These are phyloP conservation scores for Botrytis aclada DNA, from an alignment of 2,329 filamentous ascomycete genomes.

Conservation along the genomic window DNA sequence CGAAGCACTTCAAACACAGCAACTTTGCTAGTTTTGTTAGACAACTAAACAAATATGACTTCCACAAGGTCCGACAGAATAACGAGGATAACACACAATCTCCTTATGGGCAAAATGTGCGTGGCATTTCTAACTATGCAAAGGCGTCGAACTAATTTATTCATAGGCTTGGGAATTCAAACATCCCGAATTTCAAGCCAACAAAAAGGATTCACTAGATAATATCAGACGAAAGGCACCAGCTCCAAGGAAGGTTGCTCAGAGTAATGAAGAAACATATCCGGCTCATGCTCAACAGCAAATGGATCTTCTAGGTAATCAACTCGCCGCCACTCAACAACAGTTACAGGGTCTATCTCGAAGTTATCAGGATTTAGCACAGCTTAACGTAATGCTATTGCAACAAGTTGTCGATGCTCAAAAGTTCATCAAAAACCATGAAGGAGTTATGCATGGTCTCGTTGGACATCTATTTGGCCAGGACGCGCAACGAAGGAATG, in stretches of 20 bases:
- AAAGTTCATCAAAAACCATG: slow-evolving; percentile 64
- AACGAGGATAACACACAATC: slow-evolving; percentile 82
- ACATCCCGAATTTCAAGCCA: slow-evolving; percentile 91
- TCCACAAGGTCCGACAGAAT: slow-evolving; percentile 93
- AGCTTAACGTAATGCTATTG: slow-evolving; percentile 59
- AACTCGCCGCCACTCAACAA: slow-evolving; percentile 84
- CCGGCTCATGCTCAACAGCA: slow-evolving; percentile 65
- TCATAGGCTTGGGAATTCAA: slow-evolving; percentile 89
- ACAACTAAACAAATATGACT: slow-evolving; percentile 96
- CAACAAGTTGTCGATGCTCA: slow-evolving; percentile 60
- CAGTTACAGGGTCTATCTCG: slow-evolving; percentile 87
- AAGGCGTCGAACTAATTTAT: slow-evolving; percentile 33
- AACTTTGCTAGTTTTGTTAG: slow-evolving; percentile 97
- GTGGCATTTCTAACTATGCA: slow-evolving; percentile 29
- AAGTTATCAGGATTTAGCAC: slow-evolving; percentile 72
- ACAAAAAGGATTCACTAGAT: slow-evolving; percentile 94
- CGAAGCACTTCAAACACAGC: slow-evolving; percentile 98
- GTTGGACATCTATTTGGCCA: slow-evolving; percentile 65
- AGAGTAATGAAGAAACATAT: slow-evolving; percentile 61
- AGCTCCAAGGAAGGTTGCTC: slow-evolving; percentile 72
- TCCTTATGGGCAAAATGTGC: slow-evolving; percentile 75
- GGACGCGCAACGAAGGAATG: slow-evolving; percentile 63
- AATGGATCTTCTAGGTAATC: slow-evolving; percentile 83
- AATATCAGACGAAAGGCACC: slow-evolving; percentile 96
- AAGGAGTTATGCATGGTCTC: slow-evolving; percentile 67